phyloP scores from a whole-genome alignment of 2,329 filamentous ascomycete genomes.

The Penicillium thymicola region DNA sequence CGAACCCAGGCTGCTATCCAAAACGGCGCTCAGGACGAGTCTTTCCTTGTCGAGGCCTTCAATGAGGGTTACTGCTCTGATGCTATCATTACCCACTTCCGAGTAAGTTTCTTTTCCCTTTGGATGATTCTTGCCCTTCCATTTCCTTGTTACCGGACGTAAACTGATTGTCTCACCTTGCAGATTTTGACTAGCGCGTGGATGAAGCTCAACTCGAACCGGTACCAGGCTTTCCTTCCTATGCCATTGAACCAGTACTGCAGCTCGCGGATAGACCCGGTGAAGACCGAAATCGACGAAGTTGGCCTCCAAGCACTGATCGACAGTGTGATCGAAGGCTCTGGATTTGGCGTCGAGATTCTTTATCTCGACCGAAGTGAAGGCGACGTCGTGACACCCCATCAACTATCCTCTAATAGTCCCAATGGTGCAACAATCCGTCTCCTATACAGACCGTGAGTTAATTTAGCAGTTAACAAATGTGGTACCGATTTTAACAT shows the following conservation, averaged over 20 bases:
- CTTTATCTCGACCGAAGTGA: slow-evolving; percentile 85
- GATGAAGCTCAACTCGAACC: slow-evolving; percentile 69
- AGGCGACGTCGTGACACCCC: slow-evolving; percentile 66
- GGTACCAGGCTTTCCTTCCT: slow-evolving; percentile 71
- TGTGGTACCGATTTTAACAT: slow-evolving; percentile 17
- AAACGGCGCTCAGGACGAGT: slow-evolving; percentile 53
- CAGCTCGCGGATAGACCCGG: slow-evolving; percentile 66
- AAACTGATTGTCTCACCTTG: slow-evolving; percentile 8
- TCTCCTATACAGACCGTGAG: slow-evolving; percentile 65
- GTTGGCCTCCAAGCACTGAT: slow-evolving; percentile 76
- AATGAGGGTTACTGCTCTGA: slow-evolving; percentile 67
- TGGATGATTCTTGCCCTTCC: slow-evolving; percentile 4
- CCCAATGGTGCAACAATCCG: slow-evolving; percentile 60
- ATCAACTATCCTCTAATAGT: slow-evolving; percentile 36
- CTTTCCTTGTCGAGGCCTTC: slow-evolving; percentile 65
- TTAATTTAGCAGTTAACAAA: slow-evolving; percentile 1
- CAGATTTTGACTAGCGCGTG: slow-evolving; percentile 79
- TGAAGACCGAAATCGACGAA: slow-evolving; percentile 83
- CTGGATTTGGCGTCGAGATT: slow-evolving; percentile 77
- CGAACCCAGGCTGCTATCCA: slow-evolving; percentile 60
- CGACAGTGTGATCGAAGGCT: slow-evolving; percentile 74
- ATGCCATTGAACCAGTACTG: slow-evolving; percentile 66
- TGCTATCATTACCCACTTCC: slow-evolving; percentile 79
- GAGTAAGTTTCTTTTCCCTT: slow-evolving; percentile 45
- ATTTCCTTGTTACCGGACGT: background rate